These are phyloP conservation scores for Monosporascus sp. DNA, from an alignment of 2,329 filamentous ascomycete species.

Conservation along the genomic window DNA sequence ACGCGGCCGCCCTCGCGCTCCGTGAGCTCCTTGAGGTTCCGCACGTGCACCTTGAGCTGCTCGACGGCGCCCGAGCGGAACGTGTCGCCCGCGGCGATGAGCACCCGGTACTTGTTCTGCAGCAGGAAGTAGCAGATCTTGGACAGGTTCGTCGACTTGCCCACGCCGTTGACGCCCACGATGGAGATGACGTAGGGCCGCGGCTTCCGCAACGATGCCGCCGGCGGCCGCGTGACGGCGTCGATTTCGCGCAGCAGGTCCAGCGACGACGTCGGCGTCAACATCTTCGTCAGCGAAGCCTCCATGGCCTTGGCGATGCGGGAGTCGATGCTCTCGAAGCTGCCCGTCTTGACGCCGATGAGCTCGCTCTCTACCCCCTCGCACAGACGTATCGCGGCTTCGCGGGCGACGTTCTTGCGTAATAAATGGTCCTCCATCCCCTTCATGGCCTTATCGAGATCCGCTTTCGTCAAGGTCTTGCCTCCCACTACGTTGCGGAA, in stretches of 20 bases:
- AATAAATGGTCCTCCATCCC: constrained; percentile 94
- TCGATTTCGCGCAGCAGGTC: constrained; percentile 93
- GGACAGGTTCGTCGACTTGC: constrained; percentile 94
- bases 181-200: constrained; percentile 97
- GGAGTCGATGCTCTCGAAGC: constrained; percentile 82
- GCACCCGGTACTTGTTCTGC: constrained; percentile 93
- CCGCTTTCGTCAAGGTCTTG: constrained; percentile 82
- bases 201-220: constrained; percentile 54
- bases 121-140: constrained; percentile 98
- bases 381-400: constrained; percentile 86
- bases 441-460: constrained; percentile 87
- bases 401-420: constrained; percentile 92
- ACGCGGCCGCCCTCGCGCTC: constrained; percentile 78
- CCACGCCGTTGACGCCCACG: constrained; percentile 95
- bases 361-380: constrained; percentile 88
- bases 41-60: constrained; percentile 90
- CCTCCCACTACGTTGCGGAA: constrained; percentile 95
- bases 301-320: constrained; percentile 85
- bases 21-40: constrained; percentile 85
- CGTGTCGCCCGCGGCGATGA: constrained; percentile 92
- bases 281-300: constrained; percentile 85
- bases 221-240: constrained; percentile 62
- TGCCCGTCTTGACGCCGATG: constrained; percentile 83
- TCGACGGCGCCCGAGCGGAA: constrained; percentile 97
- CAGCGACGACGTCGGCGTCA: constrained; percentile 90